Base-by-base conservation (phyloP, 2,329 filamentous ascomycete genomes). In the Coccinonectria pachysandricola region DNA sequence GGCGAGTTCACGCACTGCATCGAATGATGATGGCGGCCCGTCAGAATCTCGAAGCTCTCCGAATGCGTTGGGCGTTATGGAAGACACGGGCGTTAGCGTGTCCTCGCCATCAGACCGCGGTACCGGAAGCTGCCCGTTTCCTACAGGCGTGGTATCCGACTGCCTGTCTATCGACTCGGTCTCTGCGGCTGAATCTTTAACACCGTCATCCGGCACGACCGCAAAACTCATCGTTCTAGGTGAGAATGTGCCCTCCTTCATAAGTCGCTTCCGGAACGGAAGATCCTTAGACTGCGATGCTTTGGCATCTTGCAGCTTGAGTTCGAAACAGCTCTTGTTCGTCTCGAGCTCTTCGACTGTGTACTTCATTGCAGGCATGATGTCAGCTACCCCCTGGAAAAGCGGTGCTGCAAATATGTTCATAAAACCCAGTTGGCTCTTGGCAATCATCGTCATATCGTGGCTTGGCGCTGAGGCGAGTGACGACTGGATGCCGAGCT, bases 361-460 rank as follows among this genome's bases (percentile, higher is more conserved):
- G 53, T 92, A 95, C 26, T 67, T 64, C 75, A 96, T 83, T 12
- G 71, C 73, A 2, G 91, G 87, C 46, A 96, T 69, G 18, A 96
- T 71, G 42, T 92, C 82, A 15, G 83, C 76, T 6, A 96, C 79
- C 6, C 81, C 83, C 48, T 86, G 76, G 49, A 98, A 98, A 0
- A 98, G 68, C 1, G 91, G 91, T 24, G 87, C 75, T 10, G 88
- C 91, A 52, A 96, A 96, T 44, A 95, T 72, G 39, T 85, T 91
- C 83, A 96, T 95, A 57, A 98, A 98, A 13, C 84, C 80, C 28
- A 95, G 80, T 56, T 98, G 91, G 6, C 86, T 81, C 40, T 83
- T 85, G 37, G 76, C 82, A 27, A 95, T 67, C 29, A 88, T 87
- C 35, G 85, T 64, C 16, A 81, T 66, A 43, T 95, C 87, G 43